Percentiles rank a stretch among this genome's conserved stretches.
Conservation (phyloP, 2,329 filamentous ascomycete genomes). For the Arthrobotrys pseudoclavata region DNA sequence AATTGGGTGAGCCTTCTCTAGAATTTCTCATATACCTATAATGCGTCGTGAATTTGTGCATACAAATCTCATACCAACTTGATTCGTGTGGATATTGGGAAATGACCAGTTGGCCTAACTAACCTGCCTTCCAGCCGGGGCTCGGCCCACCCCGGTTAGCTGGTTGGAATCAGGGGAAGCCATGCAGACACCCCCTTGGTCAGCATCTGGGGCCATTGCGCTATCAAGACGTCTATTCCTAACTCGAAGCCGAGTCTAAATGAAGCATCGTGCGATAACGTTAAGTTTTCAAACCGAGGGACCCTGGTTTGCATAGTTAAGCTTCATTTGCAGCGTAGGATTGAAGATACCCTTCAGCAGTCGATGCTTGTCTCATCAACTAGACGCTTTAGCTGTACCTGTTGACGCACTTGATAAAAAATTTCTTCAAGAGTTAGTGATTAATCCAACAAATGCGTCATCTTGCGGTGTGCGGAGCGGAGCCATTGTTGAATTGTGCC, state of each 20-base stretch:
- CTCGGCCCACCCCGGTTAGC: slow-evolving; percentile 17
- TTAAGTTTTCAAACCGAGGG: slow-evolving; percentile 28
- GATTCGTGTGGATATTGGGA: background rate
- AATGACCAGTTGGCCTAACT: slow-evolving; percentile 8
- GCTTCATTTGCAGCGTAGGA: background rate
- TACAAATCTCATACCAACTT: slow-evolving; percentile 2
- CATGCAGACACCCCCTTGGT: slow-evolving; percentile 13
- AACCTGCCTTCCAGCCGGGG: background rate
- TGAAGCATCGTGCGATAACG: slow-evolving; percentile 34
- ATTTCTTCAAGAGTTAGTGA: background rate
- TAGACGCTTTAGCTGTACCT: background rate
- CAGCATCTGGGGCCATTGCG: slow-evolving; percentile 43
- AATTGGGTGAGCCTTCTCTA: background rate
- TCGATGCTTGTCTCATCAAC: background rate
- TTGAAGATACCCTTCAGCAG: slow-evolving; percentile 1
- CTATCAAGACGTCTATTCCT: slow-evolving; percentile 33
- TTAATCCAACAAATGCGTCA: slow-evolving; percentile 39
- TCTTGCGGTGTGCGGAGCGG: slow-evolving; percentile 34
- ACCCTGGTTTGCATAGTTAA: background rate
- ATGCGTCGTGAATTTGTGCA: background rate
- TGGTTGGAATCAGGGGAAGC: slow-evolving; percentile 22
- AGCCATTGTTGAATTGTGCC: slow-evolving; percentile 36
- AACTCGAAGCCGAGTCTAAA: slow-evolving; percentile 20
- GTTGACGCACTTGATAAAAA: background rate
- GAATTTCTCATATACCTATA: background rate